Conservation (phyloP, 108 stramenopile genomes). For the Schizochytrium sp. region DNA sequence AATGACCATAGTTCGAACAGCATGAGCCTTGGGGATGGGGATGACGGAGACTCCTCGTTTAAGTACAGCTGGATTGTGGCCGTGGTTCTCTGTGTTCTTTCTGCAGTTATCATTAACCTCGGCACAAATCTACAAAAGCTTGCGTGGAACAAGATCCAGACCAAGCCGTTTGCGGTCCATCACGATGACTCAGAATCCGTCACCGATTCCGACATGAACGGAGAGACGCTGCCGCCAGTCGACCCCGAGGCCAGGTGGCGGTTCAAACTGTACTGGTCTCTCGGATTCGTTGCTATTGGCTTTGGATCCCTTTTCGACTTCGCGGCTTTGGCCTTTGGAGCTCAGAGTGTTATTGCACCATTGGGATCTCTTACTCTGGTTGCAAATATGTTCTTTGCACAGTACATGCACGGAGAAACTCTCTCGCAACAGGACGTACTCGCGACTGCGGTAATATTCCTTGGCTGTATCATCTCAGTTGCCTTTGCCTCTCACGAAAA, state of each 20-base stretch:
- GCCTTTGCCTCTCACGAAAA: constrained; percentile 61
- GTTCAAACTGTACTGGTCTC: constrained; percentile 1
- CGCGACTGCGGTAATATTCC: constrained; percentile 2
- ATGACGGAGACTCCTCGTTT: constrained; percentile 16
- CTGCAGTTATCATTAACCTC: constrained; percentile 38
- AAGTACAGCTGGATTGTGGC: constrained; percentile 56
- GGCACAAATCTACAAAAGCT: constrained; percentile 59
- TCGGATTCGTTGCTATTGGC: constrained; percentile 46
- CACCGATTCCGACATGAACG: too few species aligned
- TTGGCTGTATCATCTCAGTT: constrained; percentile 49
- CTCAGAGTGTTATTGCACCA: constrained; percentile 60
- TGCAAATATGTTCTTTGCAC: constrained; percentile 41
- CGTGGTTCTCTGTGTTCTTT: constrained; percentile 41
- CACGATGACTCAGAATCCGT: too few species aligned
- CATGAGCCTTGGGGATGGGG: not conserved
- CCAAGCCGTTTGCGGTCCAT: not conserved
- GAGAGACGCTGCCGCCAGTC: not conserved
- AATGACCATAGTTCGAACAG: not conserved
- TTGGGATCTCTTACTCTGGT: constrained; percentile 46
- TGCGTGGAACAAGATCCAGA: constrained; percentile 32
- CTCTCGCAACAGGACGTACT: constrained; percentile 12
- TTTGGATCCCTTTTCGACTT: constrained; percentile 52
- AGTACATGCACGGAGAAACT: constrained; percentile 48
- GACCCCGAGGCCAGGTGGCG: not conserved
- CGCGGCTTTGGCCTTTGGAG: constrained; percentile 59